Base-by-base conservation (phyloP, 176 grass and related monocot genomes). In the Tillandsia fasciculata region DNA sequence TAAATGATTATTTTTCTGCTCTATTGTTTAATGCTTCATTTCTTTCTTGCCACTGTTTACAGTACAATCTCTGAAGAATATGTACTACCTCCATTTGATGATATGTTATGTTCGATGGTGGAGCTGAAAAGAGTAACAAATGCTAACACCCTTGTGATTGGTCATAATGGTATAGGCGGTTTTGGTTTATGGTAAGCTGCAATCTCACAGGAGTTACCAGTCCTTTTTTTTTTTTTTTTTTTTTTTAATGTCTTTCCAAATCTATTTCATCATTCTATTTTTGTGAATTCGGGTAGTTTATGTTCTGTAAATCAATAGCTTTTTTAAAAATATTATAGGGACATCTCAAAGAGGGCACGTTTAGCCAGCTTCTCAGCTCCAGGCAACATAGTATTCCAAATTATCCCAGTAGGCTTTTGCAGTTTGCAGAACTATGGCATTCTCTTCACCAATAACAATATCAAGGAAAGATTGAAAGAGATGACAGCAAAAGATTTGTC, bases 121-220 rank as follows among this genome's bases (percentile, higher is more conserved):
- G 92, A 96, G 82, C 76, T 96, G 68, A 85, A 70, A 89, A 86
- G 64, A 87, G 76, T 96, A 33, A 71, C 92, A 64, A 77, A 79
- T 64, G 74, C 52, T 53, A 70, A 53, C 54, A 78, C 24, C 54
- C 79, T 89, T 67, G 75, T 96, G 70, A 73, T 91, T 78, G 88
- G 92, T 27, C 86, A 96, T 80, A 77, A 96, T 85, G 92, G 88
- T 6, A 68, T 72, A 64, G 92, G 92, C 1, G 49, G 70, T 67
- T 96, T 96, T 82, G 83, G 70, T 72, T 87, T 96, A 71, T 96
- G 92, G 92, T 96, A 92, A 47, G 83, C 75, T 80, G 23, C 47
- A 58, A 68, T 75, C 51, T 58, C 57, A 53, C 22, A 61, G 2
- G 0, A 20, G 15, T 18, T 58, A 9, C n/a, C 56, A 42, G 33